Base-by-base conservation (phyloP, 768 basidiomycete genomes). In the Lepiota subincarnata region DNA sequence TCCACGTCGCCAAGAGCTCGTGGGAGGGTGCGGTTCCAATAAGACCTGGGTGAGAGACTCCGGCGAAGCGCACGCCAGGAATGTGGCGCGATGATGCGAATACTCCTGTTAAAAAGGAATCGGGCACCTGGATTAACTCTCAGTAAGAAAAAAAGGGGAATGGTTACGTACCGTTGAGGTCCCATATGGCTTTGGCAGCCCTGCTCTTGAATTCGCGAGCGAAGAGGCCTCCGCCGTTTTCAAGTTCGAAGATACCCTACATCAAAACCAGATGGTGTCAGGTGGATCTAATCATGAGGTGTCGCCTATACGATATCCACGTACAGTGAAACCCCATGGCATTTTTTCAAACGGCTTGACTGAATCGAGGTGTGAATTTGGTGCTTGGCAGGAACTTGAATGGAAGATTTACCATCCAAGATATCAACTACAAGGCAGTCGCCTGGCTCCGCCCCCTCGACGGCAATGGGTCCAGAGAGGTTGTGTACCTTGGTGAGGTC, bases 161-260 rank as follows among this genome's bases (percentile, higher is more conserved):
- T 44, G 48, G 14, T 34, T n/a, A 47, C 60, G 49, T 59, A 78
- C 83, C 84, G 57, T 87, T 73, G 57, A 90, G 77, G 65, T 89
- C 88, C 88, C 88, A 91, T 54, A 91, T 86, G 4, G 88, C 86
- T 62, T 91, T 91, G 50, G 80, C 78, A 0, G 87, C 87, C 60
- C 72, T 79, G 61, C 83, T 86, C 38, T 86, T 70, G 66, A 87
- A 87, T 64, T 89, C 84, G 14, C 71, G 73, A 3, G 84, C 83
- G 60, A 87, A 89, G 14, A 87, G 70, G 6, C 84, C 86, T 11
- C 86, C 86, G 1, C 86, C 87, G 53, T 89, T 87, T 50, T 80
- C 73, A 11, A 86, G 75, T 58, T 88, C 86, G 61, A 88, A 88
- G 55, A 89, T 86, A 14, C 86, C 86, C 82, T 86, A 37, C 38